Percentiles rank a stretch among this genome's conserved stretches.
phyloP scores from a whole-genome alignment of 345 rosid genomes.

The Brassica rapa region DNA sequence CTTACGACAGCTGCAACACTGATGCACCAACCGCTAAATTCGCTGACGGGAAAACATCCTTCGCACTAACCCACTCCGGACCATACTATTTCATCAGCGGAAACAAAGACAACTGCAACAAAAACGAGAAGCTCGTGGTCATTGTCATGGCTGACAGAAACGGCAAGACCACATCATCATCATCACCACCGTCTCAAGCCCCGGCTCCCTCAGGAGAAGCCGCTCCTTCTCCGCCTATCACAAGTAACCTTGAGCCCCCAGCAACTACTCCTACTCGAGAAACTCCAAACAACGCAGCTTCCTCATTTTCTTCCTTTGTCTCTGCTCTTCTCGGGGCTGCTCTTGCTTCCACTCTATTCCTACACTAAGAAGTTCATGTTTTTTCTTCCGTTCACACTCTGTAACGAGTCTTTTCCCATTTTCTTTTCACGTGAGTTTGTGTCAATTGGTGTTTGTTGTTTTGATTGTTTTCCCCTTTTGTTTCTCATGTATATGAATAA shows the following conservation, averaged over 20 bases:
- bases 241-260: slow-evolving; percentile 50
- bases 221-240: slow-evolving; percentile 54
- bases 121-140: slow-evolving; percentile 61
- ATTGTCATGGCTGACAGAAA: slow-evolving; percentile 70
- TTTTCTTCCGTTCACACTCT: slow-evolving; percentile 17
- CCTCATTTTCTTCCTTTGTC: slow-evolving; percentile 35
- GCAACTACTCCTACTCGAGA: slow-evolving; percentile 42
- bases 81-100: slow-evolving; percentile 79
- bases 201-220: slow-evolving; percentile 57
- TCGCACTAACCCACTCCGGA: slow-evolving; percentile 60
- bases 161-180: slow-evolving; percentile 35
- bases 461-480: slow-evolving; percentile 27
- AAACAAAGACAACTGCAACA: slow-evolving; percentile 61
- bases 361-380: slow-evolving; percentile 35
- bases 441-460: slow-evolving; percentile 30
- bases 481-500: slow-evolving; percentile 36
- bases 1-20: slow-evolving; percentile 60
- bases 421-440: slow-evolving; percentile 23
- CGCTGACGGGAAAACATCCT: slow-evolving; percentile 59
- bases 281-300: slow-evolving; percentile 47
- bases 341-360: slow-evolving; percentile 52
- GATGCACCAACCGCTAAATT: slow-evolving; percentile 41
- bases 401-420: slow-evolving; percentile 15
- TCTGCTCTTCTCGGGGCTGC: slow-evolving; percentile 50
- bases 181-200: slow-evolving; percentile 48